Evolutionary conservation across 106 monocot genomes (phyloP).

Genomic region (Vanilla planifolia): DNA sequence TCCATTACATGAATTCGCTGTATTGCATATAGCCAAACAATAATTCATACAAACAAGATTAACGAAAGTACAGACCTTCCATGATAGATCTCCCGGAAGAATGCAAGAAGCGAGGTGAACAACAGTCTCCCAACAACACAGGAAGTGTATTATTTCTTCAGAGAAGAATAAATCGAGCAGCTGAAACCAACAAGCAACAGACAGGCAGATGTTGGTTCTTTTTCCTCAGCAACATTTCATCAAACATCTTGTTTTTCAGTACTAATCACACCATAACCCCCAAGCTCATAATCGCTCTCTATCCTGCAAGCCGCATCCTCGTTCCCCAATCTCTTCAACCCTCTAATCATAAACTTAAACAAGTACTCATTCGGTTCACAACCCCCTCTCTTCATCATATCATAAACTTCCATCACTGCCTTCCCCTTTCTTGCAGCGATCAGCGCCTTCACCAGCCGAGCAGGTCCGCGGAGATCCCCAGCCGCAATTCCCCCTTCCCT

Average conservation of each 20-base stretch:
- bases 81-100: too few species aligned
- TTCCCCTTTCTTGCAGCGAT: constrained; percentile 38
- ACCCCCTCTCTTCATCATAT: constrained; percentile 39
- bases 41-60: too few species aligned
- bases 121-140: too few species aligned
- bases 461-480: constrained; percentile 36
- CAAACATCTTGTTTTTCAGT: background rate
- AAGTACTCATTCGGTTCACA: constrained; percentile 60
- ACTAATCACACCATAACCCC: constrained; percentile 14
- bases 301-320: constrained; percentile 47
- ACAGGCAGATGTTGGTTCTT: too few species aligned
- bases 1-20: too few species aligned
- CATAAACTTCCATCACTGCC: constrained; percentile 40
- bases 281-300: constrained; percentile 50
- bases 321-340: constrained; percentile 64
- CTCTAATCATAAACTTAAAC: constrained; percentile 51
- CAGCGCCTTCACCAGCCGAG: constrained; percentile 50
- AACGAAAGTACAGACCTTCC: too few species aligned
- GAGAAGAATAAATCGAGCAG: too few species aligned
- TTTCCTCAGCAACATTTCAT: background rate
- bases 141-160: too few species aligned
- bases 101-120: too few species aligned
- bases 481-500: constrained; percentile 9
- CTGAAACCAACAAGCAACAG: too few species aligned
- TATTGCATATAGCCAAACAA: too few species aligned